Evolutionary conservation across 768 basidiomycete genomes (phyloP), one percentile per base, ranked within the genome.

Genomic region (Baorangia bicolor): DNA sequence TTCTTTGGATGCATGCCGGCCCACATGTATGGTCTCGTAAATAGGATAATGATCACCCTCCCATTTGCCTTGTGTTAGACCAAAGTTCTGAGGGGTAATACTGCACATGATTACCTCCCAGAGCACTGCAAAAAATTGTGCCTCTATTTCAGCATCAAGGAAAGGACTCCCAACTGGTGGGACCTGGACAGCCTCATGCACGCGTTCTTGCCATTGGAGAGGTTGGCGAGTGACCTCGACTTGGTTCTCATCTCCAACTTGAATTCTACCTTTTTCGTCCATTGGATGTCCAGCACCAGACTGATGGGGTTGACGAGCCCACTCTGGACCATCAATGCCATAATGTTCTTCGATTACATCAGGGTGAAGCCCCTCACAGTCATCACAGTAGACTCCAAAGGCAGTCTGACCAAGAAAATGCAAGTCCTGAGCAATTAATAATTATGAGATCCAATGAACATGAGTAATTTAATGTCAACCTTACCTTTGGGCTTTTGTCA

Each of bases 401-500:
- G 10, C 21, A 2, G 39, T 39, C 13, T 39, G 39, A 21, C 39
- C 20, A 12, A 39, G 39, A 21, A 39, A 39, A 10, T 9, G 39
- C 20, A 39, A 11, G 39, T 39, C 39, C 39, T 39, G 2, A 12
- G 13, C 6, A 3, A 21, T 21, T 13, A 35, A 35, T 16, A 13
- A 3, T 13, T 13, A 39, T 39, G 21, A 39, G 21, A 35, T 35
- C 4, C n/a, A n/a, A 18, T 13, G 5, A 14, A 14, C n/a, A 20
- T 16, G 5, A 4, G 34, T 16, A 13, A 0, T 3, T 2, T 7
- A 35, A 33, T 33, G 33, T 33, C 23, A 18, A 48, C 8, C 3
- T 39, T 41, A 62, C 58, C 27, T 39, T 25, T 3, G 39, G 62
- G 20, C 47, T 53, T 39, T 60, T 53, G 28, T 58, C 50, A 4